Conservation (phyloP, 2,329 filamentous ascomycete genomes). For the Fusarium nematophilum region DNA sequence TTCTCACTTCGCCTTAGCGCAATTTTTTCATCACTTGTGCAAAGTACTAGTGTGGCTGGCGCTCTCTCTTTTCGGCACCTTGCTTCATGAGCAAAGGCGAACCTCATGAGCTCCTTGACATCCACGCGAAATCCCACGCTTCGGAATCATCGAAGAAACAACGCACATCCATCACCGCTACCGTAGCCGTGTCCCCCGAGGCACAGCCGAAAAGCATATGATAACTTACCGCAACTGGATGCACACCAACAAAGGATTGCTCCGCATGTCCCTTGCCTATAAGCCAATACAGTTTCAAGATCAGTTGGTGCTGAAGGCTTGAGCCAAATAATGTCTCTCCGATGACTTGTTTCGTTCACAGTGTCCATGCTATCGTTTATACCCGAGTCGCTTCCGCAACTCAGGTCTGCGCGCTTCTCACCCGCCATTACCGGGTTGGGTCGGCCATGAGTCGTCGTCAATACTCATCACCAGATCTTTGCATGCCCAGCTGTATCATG, state of each 20-base stretch:
- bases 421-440: conserved; percentile 18
- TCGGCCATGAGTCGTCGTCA: conserved; percentile 16
- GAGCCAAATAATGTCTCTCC: conserved; percentile 13
- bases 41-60: conserved; percentile 12
- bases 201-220: conserved; percentile 41
- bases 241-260: conserved; percentile 14
- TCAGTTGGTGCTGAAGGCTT: conserved; percentile 12
- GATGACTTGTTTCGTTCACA: conserved; percentile 20
- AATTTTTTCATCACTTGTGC: conserved; percentile 8
- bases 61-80: neutral
- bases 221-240: conserved; percentile 22
- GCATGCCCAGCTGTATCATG: conserved; percentile 30
- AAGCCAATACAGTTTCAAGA: conserved; percentile 21
- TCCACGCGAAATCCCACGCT: conserved; percentile 10
- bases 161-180: conserved; percentile 32
- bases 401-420: conserved; percentile 21
- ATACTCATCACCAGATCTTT: conserved; percentile 36
- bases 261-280: conserved; percentile 7
- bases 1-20: conserved; percentile 37
- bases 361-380: conserved; percentile 22
- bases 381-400: conserved; percentile 23
- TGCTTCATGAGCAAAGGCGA: conserved; percentile 4
- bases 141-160: conserved; percentile 31
- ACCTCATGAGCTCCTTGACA: conserved; percentile 12
- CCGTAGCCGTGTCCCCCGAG: conserved; percentile 32